Conservation (phyloP, 495 filamentous ascomycete species). For the Tuber microsphaerosporum region DNA sequence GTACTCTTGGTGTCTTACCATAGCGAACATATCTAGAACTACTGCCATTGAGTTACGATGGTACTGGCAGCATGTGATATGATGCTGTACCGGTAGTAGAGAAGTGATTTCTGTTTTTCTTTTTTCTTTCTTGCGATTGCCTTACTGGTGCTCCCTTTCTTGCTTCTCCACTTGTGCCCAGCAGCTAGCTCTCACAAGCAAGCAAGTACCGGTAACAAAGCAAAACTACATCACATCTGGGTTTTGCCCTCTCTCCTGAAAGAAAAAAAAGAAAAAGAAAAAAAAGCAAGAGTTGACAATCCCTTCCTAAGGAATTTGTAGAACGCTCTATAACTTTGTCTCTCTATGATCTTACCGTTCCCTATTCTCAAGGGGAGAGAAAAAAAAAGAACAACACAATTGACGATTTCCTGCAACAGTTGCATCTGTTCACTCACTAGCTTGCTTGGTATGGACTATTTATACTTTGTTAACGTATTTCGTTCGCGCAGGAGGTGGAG, state of each 20-base stretch:
- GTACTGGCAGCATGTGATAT: not conserved
- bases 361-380: not conserved
- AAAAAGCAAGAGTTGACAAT: not conserved
- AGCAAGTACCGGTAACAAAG: not conserved
- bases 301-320: not conserved
- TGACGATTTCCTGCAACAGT: not conserved
- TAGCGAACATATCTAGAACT: not conserved
- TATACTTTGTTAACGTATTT: not conserved
- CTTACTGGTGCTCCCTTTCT: not conserved
- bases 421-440: not conserved
- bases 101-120: not conserved
- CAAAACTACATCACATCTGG: not conserved
- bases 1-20: not conserved
- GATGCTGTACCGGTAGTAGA: not conserved
- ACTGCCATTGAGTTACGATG: not conserved
- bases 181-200: not conserved
- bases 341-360: not conserved
- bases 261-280: not conserved
- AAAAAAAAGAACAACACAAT: not conserved
- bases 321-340: not conserved
- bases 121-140: not conserved
- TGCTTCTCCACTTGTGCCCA: not conserved
- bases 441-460: not conserved
- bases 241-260: not conserved
- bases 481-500: not conserved